Evolutionary conservation across 176 grass and related monocot species (phyloP).

Genomic region (Eragrostis curvula): DNA sequence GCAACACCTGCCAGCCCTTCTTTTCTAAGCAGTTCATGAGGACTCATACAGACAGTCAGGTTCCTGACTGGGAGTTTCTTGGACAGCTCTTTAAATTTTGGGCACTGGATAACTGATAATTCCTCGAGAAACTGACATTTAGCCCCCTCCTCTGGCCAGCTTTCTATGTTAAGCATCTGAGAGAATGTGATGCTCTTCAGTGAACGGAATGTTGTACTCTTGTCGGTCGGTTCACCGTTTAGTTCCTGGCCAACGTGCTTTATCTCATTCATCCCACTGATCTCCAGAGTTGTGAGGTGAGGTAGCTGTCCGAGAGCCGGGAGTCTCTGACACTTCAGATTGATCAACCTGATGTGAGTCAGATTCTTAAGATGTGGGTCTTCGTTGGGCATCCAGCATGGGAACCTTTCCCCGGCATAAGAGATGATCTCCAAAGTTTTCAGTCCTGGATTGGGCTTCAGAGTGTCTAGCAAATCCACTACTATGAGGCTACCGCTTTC

Average conservation of each 20-base stretch:
- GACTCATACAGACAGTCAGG: background rate
- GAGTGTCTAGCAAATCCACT: background rate
- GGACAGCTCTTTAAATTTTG: background rate
- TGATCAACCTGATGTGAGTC: slow-evolving; percentile 3
- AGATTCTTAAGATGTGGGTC: background rate
- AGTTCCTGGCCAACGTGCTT: background rate
- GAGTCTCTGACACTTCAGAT: background rate
- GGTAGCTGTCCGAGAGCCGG: background rate
- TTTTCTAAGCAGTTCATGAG: background rate
- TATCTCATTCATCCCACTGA: slow-evolving; percentile 15
- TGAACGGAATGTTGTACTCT: background rate
- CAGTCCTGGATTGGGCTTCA: background rate
- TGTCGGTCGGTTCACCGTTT: background rate
- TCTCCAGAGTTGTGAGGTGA: background rate
- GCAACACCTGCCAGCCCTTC: background rate
- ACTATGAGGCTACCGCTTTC: background rate
- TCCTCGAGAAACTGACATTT: background rate
- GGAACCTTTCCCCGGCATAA: slow-evolving; percentile 16
- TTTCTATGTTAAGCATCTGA: background rate
- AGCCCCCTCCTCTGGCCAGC: background rate
- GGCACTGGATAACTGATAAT: background rate
- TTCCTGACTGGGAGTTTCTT: background rate
- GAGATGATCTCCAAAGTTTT: background rate
- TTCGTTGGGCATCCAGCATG: background rate
- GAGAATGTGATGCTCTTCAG: background rate